Base-by-base conservation (phyloP, 352 stramenopile genomes). In the Pythium aquatile region DNA sequence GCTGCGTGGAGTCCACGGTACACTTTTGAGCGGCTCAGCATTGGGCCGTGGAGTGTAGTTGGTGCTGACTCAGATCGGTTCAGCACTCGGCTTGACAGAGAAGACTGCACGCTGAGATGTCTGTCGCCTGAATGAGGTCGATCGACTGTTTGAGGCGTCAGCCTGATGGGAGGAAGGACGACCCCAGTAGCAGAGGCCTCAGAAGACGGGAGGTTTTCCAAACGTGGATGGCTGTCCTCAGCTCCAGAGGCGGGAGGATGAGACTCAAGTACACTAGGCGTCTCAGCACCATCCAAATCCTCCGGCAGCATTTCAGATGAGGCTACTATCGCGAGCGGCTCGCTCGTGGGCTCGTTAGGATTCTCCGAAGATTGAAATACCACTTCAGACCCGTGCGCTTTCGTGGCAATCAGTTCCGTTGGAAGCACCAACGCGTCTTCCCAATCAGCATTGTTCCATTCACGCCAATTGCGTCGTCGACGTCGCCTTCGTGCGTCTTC, bases 61-160 rank as follows among this genome's bases (percentile, higher is more conserved):
- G 79, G 74, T 3, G 81, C 79, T 1, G 81, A 88, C 30, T 90
- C 79, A 8, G 81, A 87, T 24, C 76, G 77, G 10, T 30, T 56
- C 13, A 76, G 48, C 39, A 10, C 44, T 56, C 51, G 17, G 28
- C 26, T 35, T 11, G 35, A 42, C 16, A 42, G 35, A 11, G 35
- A 49, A 26, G 58, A 11, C 5, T 20, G 32, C 42, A 40, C 10
- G 0, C n/a, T 32, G 8, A 35, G 20, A 11, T 52, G 42, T 35
- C 42, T 58, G 13, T 53, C 29, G 13, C 47, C 44, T 24, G 62
- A 68, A 24, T 7, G 33, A 9, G 64, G 53, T 47, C 47, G 51
- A 8, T 16, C 35, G n/a, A 49, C n/a, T 16, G 40, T 7, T 20
- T 47, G n/a, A 14, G 29, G 2, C 4, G 35, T 30, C 6, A 32